phyloP scores from a whole-genome alignment of 179 eudicot genomes.

The Patellifolia procumbens region DNA sequence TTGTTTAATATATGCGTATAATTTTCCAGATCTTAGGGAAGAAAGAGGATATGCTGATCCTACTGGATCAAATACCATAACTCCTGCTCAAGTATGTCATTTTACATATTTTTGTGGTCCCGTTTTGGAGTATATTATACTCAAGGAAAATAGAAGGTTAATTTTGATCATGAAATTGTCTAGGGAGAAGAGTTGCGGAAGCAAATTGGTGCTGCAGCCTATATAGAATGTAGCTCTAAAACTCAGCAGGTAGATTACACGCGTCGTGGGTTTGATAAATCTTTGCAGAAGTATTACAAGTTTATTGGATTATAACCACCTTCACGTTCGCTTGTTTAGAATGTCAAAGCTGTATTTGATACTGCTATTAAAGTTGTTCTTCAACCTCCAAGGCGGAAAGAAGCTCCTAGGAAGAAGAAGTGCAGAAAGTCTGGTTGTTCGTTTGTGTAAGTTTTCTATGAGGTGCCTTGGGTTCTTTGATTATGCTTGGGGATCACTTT shows the following conservation, averaged over 20 bases:
- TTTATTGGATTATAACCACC: background rate
- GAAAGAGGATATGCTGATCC: conserved; percentile 85
- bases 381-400: conserved; percentile 96
- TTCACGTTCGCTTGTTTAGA: conserved; percentile 42
- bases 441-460: conserved; percentile 59
- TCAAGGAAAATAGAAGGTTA: background rate
- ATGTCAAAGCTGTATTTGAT: conserved; percentile 96
- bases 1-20: conserved; percentile 16
- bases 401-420: conserved; percentile 61
- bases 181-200: conserved; percentile 98
- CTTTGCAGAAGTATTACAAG: background rate
- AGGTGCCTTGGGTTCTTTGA: background rate
- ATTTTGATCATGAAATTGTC: background rate
- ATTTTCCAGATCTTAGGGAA: conserved; percentile 71
- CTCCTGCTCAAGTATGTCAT: conserved; percentile 71
- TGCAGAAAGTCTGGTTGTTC: conserved; percentile 78
- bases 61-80: conserved; percentile 61
- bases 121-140: no score
- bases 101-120: no score
- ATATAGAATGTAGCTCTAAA: conserved; percentile 97
- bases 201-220: conserved; percentile 98
- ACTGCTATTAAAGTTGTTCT: conserved; percentile 96
- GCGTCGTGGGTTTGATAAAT: background rate
- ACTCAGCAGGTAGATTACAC: conserved; percentile 79
- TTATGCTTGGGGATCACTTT: background rate